Conservation (phyloP, 2,329 filamentous ascomycete genomes). For the Trichoderma sp. region DNA sequence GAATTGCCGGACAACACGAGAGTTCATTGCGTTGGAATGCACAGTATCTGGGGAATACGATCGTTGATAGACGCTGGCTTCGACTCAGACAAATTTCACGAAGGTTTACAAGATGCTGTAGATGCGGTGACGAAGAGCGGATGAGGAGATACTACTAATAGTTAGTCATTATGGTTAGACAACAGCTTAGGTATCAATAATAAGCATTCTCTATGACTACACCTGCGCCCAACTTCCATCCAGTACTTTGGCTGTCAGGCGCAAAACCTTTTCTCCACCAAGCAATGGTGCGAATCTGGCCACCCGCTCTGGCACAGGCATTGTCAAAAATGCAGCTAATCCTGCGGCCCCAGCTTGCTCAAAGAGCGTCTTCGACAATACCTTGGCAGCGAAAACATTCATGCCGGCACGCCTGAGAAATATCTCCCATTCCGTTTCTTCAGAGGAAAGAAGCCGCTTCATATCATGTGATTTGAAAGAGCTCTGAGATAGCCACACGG, state of each 20-base stretch:
- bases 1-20: too few species aligned
- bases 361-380: constrained; percentile 38
- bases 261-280: constrained; percentile 36
- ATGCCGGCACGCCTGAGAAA: constrained; percentile 44
- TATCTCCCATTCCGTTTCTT: constrained; percentile 48
- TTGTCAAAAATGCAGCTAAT: constrained; percentile 40
- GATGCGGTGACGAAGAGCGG: constrained; percentile 42
- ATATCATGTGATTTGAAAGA: constrained; percentile 36
- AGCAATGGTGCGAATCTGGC: constrained; percentile 36
- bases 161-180: too few species aligned
- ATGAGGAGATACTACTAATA: constrained; percentile 29
- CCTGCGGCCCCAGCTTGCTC: constrained; percentile 37
- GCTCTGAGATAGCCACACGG: constrained; percentile 55
- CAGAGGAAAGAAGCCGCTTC: constrained; percentile 43
- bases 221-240: constrained; percentile 15
- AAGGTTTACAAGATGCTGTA: constrained; percentile 50
- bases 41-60: too few species aligned
- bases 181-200: too few species aligned
- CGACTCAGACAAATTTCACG: constrained; percentile 43
- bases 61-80: too few species aligned
- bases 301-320: constrained; percentile 37
- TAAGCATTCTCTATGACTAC: too few species aligned
- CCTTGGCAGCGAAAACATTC: constrained; percentile 45
- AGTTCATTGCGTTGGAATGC: too few species aligned
- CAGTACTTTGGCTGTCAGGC: constrained; percentile 2